Evolutionary conservation across 225 moss, liverwort and hornwort species (phyloP), one percentile per base, ranked within the genome.

Genomic region (Bryum argenteum): DNA sequence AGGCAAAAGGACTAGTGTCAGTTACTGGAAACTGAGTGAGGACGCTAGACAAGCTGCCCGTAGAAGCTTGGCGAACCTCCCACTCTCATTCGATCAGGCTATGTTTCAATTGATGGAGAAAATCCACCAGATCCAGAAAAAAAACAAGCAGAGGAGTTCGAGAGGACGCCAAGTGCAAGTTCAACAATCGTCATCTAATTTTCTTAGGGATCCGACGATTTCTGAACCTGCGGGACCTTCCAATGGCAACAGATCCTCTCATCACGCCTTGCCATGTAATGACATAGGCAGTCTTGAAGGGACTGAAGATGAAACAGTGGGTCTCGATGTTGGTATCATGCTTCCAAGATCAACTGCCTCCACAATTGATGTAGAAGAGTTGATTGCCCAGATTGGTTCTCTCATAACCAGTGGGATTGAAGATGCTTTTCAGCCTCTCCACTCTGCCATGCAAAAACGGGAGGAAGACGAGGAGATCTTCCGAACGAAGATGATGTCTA

Each of bases 11-110:
- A 48, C 10, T 17, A 18, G 51, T 51, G 66, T 33, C 50, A 66
- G 66, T 66, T 66, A 7, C 38, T 66, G 66, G 66, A 14, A 37
- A 8, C 51, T 66, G 53, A 8, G 38, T 19, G 18, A 66, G 3
- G 19, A 37, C 19, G 37, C 19, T 11, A 52, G 19, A 20, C 10
- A 16, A 1, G 0, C 0, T 16, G 48, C 48, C 17, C 8, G 48
- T 16, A 48, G 16, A 48, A 48, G 6, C 17, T 4, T 6, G 48
- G 0, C 15, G 48, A 11, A 48, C 33, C 33, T 33, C 33, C 33
- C 33, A 2, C 33, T 33, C 33, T 33, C 33, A 48, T 54, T 54
- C 20, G 53, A 54, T 54, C 53, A 54, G 8, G 53, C 20, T 8
- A 54, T 54, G 53, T 54, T 19, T 54, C 53, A 21, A 54, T 20